Percentiles rank a stretch among this genome's conserved stretches.
Conservation (phyloP, 352 stramenopile species). For the Globisporangium viniferum region DNA sequence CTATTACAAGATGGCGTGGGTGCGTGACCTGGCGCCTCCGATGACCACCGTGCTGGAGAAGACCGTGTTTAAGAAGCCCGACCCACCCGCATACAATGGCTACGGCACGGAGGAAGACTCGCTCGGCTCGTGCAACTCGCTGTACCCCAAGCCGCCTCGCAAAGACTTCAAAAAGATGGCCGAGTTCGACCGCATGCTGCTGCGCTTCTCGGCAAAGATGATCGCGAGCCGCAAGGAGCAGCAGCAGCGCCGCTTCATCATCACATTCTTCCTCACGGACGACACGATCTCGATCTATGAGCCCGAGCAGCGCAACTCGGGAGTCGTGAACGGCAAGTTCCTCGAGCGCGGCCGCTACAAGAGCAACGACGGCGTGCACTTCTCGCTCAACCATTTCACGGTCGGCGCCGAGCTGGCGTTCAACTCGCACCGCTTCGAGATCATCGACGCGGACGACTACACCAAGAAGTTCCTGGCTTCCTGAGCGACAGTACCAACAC, state of each 20-base stretch:
- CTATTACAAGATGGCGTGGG: conserved; percentile 76
- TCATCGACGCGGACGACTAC: conserved; percentile 80
- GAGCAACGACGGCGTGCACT: conserved; percentile 47
- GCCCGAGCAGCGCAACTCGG: conserved; percentile 72
- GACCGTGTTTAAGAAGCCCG: conserved; percentile 49
- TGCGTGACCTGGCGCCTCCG: conserved; percentile 35
- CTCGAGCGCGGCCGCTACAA: conserved; percentile 79
- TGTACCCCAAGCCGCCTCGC: conserved; percentile 66
- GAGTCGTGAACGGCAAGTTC: conserved; percentile 82
- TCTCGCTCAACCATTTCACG: conserved; percentile 56
- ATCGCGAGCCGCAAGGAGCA: conserved; percentile 76
- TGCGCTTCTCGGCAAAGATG: conserved; percentile 70
- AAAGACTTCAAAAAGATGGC: conserved; percentile 85
- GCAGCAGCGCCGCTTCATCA: conserved; percentile 71
- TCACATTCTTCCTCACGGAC: conserved; percentile 82
- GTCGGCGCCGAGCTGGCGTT: conserved; percentile 55
- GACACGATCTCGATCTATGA: conserved; percentile 80
- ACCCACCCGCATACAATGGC: conserved; percentile 65
- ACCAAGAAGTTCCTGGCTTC: conserved; percentile 77
- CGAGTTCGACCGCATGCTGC: conserved; percentile 69
- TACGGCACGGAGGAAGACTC: conserved; percentile 80
- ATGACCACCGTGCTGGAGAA: conserved; percentile 45
- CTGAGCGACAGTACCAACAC: conserved; percentile 12
- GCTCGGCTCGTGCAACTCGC: conserved; percentile 53
- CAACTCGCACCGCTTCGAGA: conserved; percentile 74